Evolutionary conservation across 192 early-diverging fungal species (phyloP).

Genomic region (Gonapodya prolifera): DNA sequence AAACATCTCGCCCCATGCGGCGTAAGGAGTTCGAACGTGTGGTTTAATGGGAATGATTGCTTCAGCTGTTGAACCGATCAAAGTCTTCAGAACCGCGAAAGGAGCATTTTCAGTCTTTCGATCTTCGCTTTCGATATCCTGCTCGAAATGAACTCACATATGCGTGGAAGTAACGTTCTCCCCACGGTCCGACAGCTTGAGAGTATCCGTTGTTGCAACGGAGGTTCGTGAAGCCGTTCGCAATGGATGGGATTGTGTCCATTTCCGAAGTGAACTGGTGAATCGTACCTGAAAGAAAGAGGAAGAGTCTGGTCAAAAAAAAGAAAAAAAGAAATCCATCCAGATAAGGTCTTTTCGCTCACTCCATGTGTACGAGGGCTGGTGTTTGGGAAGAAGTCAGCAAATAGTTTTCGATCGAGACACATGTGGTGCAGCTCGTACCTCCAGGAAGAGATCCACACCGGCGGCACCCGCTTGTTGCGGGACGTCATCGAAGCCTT

Average conservation of each 20-base stretch:
- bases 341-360: background rate
- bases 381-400: background rate
- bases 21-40: background rate
- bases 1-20: background rate
- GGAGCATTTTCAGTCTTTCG: no score
- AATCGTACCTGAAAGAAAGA: background rate
- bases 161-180: background rate
- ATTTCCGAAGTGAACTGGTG: background rate
- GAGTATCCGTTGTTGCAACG: background rate
- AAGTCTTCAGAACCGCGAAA: no score
- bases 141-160: background rate
- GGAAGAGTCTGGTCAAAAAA: no score
- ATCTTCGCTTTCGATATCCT: no score
- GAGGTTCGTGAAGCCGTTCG: background rate
- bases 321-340: no score
- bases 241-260: background rate
- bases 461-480: background rate
- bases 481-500: background rate
- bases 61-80: background rate
- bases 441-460: background rate
- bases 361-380: background rate
- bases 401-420: background rate
- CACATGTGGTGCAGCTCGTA: background rate
- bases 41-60: background rate
- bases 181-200: background rate